Percentiles rank a stretch among this genome's conserved stretches.
These are phyloP conservation scores for Fusarium bactridioides DNA, from an alignment of 2,329 filamentous ascomycete genomes.

Conservation along the genomic window DNA sequence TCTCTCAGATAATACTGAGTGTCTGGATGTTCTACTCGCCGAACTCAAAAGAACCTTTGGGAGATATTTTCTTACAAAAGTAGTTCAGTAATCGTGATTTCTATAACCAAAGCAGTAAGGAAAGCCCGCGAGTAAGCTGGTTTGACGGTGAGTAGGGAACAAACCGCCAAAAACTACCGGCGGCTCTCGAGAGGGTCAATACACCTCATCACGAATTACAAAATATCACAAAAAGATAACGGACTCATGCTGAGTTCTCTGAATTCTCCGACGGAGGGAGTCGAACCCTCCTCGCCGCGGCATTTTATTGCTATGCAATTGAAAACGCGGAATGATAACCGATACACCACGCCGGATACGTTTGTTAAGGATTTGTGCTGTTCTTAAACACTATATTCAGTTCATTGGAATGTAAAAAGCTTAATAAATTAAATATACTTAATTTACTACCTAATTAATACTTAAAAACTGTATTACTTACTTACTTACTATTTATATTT, in stretches of 20 bases:
- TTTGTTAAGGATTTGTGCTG: not conserved
- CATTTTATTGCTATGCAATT: not conserved
- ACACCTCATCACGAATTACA: not conserved
- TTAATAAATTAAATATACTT: no score
- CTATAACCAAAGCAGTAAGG: not conserved
- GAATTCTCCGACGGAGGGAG: conserved; percentile 28
- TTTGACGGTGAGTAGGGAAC: not conserved
- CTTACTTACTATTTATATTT: no score
- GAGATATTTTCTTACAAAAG: not conserved
- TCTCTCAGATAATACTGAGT: not conserved
- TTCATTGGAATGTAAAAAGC: no score
- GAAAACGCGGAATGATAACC: conserved; percentile 39
- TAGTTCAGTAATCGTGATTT: no score
- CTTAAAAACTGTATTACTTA: no score
- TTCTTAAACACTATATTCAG: no score
- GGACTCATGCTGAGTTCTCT: not conserved
- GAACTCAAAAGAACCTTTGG: not conserved
- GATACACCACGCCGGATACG: conserved; percentile 36
- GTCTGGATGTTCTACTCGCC: not conserved
- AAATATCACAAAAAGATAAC: not conserved
- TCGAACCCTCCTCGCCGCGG: conserved; percentile 37
- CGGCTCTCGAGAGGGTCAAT: not conserved
- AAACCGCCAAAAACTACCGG: not conserved
- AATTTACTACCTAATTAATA: no score
- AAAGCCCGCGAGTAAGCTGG: not conserved